Base-by-base conservation (phyloP, 805 yeast species). In the Jamesozyma hellenica region DNA sequence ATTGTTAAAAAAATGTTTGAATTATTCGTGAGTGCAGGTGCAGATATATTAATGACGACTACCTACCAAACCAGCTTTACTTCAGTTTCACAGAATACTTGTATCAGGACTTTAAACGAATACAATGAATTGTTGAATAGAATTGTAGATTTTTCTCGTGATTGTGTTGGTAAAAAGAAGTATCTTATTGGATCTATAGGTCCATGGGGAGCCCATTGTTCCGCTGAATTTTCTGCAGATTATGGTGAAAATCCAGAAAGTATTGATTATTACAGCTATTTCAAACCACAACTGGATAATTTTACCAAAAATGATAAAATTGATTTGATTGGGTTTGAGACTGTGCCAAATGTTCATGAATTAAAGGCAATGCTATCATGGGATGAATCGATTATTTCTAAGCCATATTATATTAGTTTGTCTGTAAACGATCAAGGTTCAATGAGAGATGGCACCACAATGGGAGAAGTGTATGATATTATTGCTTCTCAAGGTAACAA, bases 181-280 rank as follows among this genome's bases (percentile, higher is more conserved):
- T 53, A 51, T 37, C 39, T 52, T 28, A 44, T 55, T 1, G 94
- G 83, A 0, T 74, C 83, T 7, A 59, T 82, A 28, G 95, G 94
- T 0, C 85, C 94, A 0, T 84, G 74, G 54, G 94, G 88, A 1
- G 82, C 88, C 0, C 75, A 61, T 47, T 52, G 80, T 28, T 75
- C 80, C 23, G 68, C 80, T 0, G 95, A 84, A 51, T 84, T 79
- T 49, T 74, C 79, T 3, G 94, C 94, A 1, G 67, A 76, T 37
- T 82, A 82, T 54, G 68, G 66, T 15, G 34, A 37, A 9, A 21
- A 41, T 13, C 48, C 60, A 4, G 51, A 44, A 18, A 35, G 33
- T 2, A 56, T 58, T 25, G 64, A 56, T 19, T 63, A 57, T 7
- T 52, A 61, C 2, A 53, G 56, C 9, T 61, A 60, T 13, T 53